Base-by-base conservation (phyloP, 805 yeast species). In the Sugiyamaella americana region DNA sequence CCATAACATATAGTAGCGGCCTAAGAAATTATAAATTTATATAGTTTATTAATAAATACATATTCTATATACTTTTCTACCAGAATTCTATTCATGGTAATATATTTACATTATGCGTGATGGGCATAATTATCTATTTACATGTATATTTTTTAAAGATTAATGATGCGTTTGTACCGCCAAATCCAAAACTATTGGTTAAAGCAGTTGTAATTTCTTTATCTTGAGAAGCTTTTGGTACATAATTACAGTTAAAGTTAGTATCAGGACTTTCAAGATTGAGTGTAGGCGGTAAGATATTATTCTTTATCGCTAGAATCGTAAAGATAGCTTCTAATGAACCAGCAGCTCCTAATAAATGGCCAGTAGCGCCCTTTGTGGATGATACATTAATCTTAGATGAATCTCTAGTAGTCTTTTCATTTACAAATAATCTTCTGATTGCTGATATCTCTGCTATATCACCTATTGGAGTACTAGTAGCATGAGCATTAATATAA, bases 401-500 rank as follows among this genome's bases (percentile, higher is more conserved):
- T n/a, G 63, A 52, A 0, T 67, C 62, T 24, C 68, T 66, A 13
- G 8, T 26, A n/a, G n/a, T n/a, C n/a, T n/a, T n/a, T 3, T 64
- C 56, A 2, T 65, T 58, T 1, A 59, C 65, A 46, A 87, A 77
- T 3, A 73, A 62, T 5, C 58, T 41, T 41, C 69, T 63, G 43
- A 93, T 80, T 2, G 98, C 98, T 37, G 62, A 61, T 57, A 84
- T 79, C 60, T 93, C 99, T 0, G 96, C 93, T 17, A 79, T 67
- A 59, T 93, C 99, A 3, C 99, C 99, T 2, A 89, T 66, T 4
- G 71, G 68, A 0, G 99, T 93, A 0, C 96, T 86, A 0, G 99
- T 93, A 0, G 99, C 98, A 64, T 93, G 99, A 1, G 98, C 97
- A 65, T 94, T 93, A 41, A 93, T 72, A 59, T 88, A 93, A 40